phyloP scores from a whole-genome alignment of 441 rosid genomes.

The Syzygium malaccense region DNA sequence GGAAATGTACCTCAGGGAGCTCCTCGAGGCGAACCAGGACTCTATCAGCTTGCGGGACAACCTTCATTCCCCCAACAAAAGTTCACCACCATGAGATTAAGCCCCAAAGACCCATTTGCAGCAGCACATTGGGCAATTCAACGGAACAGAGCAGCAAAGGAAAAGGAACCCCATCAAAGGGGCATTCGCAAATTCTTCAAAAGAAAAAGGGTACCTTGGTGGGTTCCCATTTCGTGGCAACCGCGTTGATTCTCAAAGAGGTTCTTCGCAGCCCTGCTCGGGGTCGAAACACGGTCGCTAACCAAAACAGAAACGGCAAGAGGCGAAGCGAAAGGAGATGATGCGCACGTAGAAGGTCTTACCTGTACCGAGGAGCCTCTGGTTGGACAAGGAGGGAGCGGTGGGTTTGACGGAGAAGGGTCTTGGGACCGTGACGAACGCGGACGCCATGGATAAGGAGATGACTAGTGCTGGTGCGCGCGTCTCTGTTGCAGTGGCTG shows the following conservation, averaged over 20 bases:
- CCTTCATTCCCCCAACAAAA: slow-evolving; percentile 27
- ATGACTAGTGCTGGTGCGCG: background rate
- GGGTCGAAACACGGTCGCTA: background rate
- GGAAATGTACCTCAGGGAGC: slow-evolving; percentile 49
- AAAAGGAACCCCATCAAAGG: background rate
- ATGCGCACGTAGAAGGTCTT: background rate
- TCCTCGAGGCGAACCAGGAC: slow-evolving; percentile 80
- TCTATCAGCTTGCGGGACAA: slow-evolving; percentile 91
- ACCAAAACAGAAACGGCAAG: background rate
- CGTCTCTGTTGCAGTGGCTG: background rate
- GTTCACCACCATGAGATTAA: background rate
- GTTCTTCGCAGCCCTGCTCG: slow-evolving; percentile 31
- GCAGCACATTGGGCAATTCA: background rate
- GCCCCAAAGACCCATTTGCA: background rate
- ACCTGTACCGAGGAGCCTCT: slow-evolving; percentile 27
- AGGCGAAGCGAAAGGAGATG: background rate
- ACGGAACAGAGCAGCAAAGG: background rate
- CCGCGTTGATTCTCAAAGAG: slow-evolving; percentile 53
- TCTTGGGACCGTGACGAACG: slow-evolving; percentile 38
- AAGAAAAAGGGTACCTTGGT: slow-evolving; percentile 34
- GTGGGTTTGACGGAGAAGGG: slow-evolving; percentile 26
- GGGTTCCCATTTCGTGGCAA: slow-evolving; percentile 70
- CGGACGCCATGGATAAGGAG: slow-evolving; percentile 44
- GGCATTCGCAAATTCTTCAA: too few species aligned
- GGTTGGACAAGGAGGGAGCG: slow-evolving; percentile 20